Conservation (phyloP, 371 early-diverging fungal genomes). For the Circinella minor region DNA sequence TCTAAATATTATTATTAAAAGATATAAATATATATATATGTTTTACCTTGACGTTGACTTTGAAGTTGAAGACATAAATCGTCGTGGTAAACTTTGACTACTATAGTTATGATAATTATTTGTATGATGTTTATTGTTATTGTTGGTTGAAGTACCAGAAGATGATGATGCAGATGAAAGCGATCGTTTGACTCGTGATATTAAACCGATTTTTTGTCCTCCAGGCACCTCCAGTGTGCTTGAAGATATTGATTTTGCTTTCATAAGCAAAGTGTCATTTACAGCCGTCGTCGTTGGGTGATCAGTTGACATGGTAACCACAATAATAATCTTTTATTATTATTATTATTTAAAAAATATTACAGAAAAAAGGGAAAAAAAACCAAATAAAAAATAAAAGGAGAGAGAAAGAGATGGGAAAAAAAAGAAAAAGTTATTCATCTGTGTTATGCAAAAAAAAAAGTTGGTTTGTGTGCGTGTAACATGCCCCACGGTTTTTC, state of each 20-base stretch:
- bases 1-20: too few relatives aligned
- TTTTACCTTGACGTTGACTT: constrained; percentile 2
- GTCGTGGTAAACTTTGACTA: constrained; percentile 1
- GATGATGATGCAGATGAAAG: constrained; percentile 15
- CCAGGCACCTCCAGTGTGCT: not conserved
- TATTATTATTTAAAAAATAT: too few relatives aligned
- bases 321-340: not conserved
- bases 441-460: constrained; percentile 6
- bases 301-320: not conserved
- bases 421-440: constrained; percentile 3
- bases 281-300: not conserved
- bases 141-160: not conserved
- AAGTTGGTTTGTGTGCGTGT: not conserved
- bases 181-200: constrained; percentile 16
- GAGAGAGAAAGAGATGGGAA: not conserved
- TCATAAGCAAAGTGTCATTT: constrained; percentile 5
- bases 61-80: not conserved
- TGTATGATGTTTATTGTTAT: not conserved
- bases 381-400: not conserved
- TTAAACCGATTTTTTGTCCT: constrained; percentile 4
- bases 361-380: not conserved
- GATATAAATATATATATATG: too few relatives aligned
- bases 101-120: not conserved
- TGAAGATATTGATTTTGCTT: constrained; percentile 8
- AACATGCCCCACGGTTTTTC: not conserved